Base-by-base conservation (phyloP, 768 basidiomycete genomes). In the Mycena filopes region DNA sequence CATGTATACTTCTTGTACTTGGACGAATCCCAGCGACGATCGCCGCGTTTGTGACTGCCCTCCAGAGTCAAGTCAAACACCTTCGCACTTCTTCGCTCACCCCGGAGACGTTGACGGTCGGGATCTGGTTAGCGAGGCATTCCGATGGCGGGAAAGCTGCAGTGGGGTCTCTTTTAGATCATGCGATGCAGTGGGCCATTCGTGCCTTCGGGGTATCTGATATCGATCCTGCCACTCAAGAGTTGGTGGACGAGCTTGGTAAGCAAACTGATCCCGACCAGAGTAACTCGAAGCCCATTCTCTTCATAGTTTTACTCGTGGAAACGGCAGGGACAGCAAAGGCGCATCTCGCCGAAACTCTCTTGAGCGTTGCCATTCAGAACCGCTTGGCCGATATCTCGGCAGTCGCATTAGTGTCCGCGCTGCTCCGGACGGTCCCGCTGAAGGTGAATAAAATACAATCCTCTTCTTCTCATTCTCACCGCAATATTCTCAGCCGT, bases 291-390 rank as follows among this genome's bases (percentile, higher is more conserved):
- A 67, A 11, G 69, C 55, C 57, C 42, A 58, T 49, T n/a, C 15
- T 54, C 42, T 40, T 49, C 60, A n/a, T 60, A 81, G 82, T 66
- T 36, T 65, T 50, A 2, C 73, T 84, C 40, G 60, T 81, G 23
- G 70, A 72, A 65, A 67, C 57, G 15, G 63, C 77, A 10, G 58
- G 78, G 2, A 70, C 71, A 21, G 71, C 85, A 36, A 90, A 90
- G 66, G 67, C 81, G 1, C 86, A 91, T 68, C 72, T 91, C 11
- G 88, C 87, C 1, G 95, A 98, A 63, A 89, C 93, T 1, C 75
- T 95, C 20, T 67, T 96, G 21, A 85, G 85, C 9, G 85, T 86
- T 1, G 79, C 87, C 20, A 80, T 92, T 45, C 91, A 90, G 72
- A 79, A 84, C 60, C 84, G 84, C n/a, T 77, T 96, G 20, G 68